A percentile compares a stretch with the other conserved stretches of the same genome.
phyloP scores from a whole-genome alignment of 2,329 filamentous ascomycete species.

The Fusarium penzigii region DNA sequence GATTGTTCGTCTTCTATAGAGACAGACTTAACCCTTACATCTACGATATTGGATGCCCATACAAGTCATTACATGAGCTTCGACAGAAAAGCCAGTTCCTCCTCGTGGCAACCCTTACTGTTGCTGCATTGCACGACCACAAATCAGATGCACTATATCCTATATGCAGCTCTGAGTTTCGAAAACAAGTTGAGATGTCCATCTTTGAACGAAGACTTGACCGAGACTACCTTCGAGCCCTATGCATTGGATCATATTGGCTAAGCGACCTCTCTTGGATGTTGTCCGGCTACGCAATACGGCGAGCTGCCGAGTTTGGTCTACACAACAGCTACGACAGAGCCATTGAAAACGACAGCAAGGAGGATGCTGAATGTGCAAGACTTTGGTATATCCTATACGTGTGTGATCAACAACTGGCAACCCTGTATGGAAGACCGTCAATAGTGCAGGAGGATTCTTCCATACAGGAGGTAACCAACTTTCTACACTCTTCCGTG shows the following conservation, averaged over 20 bases:
- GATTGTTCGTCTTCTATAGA: constrained; percentile 51
- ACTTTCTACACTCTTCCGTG: constrained; percentile 49
- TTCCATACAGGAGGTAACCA: constrained; percentile 56
- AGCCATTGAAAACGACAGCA: constrained; percentile 34
- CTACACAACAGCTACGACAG: constrained; percentile 41
- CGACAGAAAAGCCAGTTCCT: constrained; percentile 57
- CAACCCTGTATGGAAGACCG: constrained; percentile 60
- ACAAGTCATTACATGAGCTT: constrained; percentile 48
- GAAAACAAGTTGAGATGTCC: constrained; percentile 50
- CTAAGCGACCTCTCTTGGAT: constrained; percentile 62
- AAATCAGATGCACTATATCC: constrained; percentile 51
- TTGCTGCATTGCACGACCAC: constrained; percentile 58
- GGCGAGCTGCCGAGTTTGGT: constrained; percentile 47
- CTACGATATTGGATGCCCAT: constrained; percentile 51
- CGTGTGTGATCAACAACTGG: constrained; percentile 61
- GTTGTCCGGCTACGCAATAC: constrained; percentile 53
- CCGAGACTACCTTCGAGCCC: constrained; percentile 56
- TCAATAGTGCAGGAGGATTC: constrained; percentile 57
- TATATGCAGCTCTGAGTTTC: constrained; percentile 55
- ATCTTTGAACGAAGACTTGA: constrained; percentile 37
- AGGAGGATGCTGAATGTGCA: constrained; percentile 47
- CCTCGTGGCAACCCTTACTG: constrained; percentile 56
- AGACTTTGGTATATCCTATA: constrained; percentile 62
- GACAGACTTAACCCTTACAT: constrained; percentile 51
- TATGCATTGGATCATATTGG: constrained; percentile 63